phyloP scores from a whole-genome alignment of 768 basidiomycete genomes.

The Mycena epipterygia region DNA sequence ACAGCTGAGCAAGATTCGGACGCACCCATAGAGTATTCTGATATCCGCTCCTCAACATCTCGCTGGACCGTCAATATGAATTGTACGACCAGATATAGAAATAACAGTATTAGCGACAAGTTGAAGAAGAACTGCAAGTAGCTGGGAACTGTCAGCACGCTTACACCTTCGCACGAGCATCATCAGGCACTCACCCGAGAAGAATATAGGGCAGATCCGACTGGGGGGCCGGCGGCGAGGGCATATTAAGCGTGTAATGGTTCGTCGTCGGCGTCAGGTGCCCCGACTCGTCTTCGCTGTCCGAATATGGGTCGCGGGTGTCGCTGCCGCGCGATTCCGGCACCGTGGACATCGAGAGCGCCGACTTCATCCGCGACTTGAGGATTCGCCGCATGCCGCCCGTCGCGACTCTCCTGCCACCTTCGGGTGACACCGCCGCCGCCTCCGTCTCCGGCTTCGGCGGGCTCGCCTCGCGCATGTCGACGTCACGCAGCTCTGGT shows the following conservation, averaged over 20 bases:
- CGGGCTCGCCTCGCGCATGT: conserved; percentile 83
- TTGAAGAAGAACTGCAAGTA: conserved; percentile 98
- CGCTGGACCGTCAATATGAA: conserved; percentile 92
- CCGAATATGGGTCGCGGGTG: conserved; percentile 53
- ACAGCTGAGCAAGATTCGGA: conserved; percentile 25
- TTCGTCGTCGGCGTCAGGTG: conserved; percentile 71
- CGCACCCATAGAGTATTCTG: conserved; percentile 91
- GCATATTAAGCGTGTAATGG: conserved; percentile 88
- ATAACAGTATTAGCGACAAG: conserved; percentile 82
- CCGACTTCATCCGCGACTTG: conserved; percentile 67
- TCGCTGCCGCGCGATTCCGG: conserved; percentile 54
- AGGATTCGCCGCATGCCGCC: conserved; percentile 78
- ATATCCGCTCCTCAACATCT: conserved; percentile 90
- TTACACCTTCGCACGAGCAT: conserved; percentile 1
- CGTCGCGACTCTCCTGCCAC: conserved; percentile 66
- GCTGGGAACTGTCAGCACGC: conserved; percentile 50
- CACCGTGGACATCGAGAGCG: conserved; percentile 42
- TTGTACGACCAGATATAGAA: conserved; percentile 87
- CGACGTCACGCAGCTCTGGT: conserved; percentile 73
- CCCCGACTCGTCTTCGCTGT: conserved; percentile 62
- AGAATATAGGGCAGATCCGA: conserved; percentile 86
- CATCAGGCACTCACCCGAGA: conserved; percentile 74
- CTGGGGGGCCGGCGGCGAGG: conserved; percentile 66
- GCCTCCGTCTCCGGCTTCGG: conserved; percentile 58
- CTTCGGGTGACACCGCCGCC: conserved; percentile 36